Evolutionary conservation across 176 grass and related monocot species (phyloP).

Genomic region (Triticum urartu): DNA sequence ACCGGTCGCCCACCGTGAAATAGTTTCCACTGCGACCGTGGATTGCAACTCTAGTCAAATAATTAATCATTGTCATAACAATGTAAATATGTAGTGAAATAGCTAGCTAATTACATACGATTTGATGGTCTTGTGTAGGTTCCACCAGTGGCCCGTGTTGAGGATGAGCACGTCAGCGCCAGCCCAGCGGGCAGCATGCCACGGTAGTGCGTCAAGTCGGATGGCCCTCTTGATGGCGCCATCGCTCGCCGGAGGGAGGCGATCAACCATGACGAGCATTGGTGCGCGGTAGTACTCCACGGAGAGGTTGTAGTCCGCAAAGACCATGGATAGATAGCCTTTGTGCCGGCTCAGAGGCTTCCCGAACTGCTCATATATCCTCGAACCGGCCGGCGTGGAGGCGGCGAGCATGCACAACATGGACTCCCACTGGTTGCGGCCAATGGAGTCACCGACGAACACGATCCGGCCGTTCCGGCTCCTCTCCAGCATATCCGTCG

Average conservation of each 20-base stretch:
- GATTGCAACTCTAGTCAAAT: not conserved
- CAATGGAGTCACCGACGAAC: conserved; percentile 39
- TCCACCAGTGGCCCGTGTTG: conserved; percentile 52
- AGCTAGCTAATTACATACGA: not conserved
- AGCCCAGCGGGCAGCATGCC: conserved; percentile 6
- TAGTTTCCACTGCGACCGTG: conserved; percentile 42
- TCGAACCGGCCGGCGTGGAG: not conserved
- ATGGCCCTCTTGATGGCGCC: not conserved
- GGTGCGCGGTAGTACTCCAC: conserved; percentile 35
- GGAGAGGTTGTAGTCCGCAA: conserved; percentile 17
- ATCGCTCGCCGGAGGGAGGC: not conserved
- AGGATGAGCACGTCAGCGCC: conserved; percentile 34
- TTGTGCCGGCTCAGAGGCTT: conserved; percentile 42
- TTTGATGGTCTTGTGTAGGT: conserved; percentile 19
- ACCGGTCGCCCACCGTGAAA: conserved; percentile 29
- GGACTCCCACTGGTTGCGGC: conserved; percentile 46
- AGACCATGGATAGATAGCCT: conserved; percentile 42
- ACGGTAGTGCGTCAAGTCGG: conserved; percentile 20
- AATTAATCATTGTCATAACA: not conserved
- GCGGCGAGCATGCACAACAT: conserved; percentile 45
- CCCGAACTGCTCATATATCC: conserved; percentile 26
- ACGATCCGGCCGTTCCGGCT: conserved; percentile 39
- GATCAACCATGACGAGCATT: conserved; percentile 31
- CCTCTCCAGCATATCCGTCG: conserved; percentile 37
- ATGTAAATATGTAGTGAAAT: not conserved